phyloP scores from a whole-genome alignment of 2,329 filamentous ascomycete species.

The Colletotrichum sp. region DNA sequence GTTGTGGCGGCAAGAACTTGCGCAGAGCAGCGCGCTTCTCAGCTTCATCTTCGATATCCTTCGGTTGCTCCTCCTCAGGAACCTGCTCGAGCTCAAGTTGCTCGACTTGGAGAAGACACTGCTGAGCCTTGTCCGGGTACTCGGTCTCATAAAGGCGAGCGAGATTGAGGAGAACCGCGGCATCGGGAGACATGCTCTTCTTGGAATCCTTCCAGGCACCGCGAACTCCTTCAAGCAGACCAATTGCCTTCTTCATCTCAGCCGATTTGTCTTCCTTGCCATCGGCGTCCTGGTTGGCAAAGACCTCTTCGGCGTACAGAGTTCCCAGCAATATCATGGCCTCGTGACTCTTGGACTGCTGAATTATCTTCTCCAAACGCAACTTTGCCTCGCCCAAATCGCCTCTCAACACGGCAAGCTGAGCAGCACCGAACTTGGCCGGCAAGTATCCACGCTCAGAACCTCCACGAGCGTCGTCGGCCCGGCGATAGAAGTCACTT shows the following conservation, averaged over 20 bases:
- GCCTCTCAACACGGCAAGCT: constrained; percentile 83
- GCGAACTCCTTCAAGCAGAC: constrained; percentile 83
- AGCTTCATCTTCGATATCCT: constrained; percentile 60
- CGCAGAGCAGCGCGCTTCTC: constrained; percentile 68
- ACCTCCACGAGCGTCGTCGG: constrained; percentile 90
- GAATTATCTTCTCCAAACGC: constrained; percentile 90
- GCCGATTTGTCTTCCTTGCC: constrained; percentile 85
- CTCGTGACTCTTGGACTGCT: constrained; percentile 82
- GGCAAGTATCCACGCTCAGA: constrained; percentile 91
- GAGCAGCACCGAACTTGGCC: constrained; percentile 92
- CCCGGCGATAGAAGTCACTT: constrained; percentile 84
- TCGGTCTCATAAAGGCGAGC: constrained; percentile 89
- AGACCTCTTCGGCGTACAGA: constrained; percentile 93
- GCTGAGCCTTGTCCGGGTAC: constrained; percentile 86
- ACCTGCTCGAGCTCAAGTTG: constrained; percentile 85
- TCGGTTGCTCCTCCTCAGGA: constrained; percentile 69
- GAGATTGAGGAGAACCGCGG: constrained; percentile 88
- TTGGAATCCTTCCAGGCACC: constrained; percentile 92
- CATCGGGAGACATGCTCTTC: constrained; percentile 80
- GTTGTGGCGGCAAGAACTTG: constrained; percentile 82
- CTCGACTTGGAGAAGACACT: constrained; percentile 91
- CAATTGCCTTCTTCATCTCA: constrained; percentile 86
- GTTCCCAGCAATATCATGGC: constrained; percentile 92
- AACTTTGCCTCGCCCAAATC: constrained; percentile 94
- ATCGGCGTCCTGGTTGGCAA: constrained; percentile 73